phyloP scores from a whole-genome alignment of 768 basidiomycete species.

The Rossbeevera mucosa region DNA sequence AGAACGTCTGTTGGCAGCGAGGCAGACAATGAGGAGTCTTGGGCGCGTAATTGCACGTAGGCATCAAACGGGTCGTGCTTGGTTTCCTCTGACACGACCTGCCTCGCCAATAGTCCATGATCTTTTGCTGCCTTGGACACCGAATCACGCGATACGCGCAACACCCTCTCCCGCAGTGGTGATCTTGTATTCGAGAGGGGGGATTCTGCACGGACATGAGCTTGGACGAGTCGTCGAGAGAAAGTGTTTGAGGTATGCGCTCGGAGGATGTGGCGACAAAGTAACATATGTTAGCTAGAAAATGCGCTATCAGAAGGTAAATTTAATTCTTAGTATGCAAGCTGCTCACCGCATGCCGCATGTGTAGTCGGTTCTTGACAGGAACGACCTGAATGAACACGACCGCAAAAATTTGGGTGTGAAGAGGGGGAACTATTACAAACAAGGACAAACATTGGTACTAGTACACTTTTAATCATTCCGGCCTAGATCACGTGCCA shows the following conservation, averaged over 20 bases:
- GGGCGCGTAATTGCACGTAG: constrained; percentile 23
- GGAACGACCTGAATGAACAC: constrained; percentile 27
- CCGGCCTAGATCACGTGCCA: no score
- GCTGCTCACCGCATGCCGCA: constrained; percentile 57
- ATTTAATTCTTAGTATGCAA: not conserved
- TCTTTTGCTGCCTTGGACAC: constrained; percentile 18
- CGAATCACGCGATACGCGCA: constrained; percentile 26
- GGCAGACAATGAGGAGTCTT: constrained; percentile 19
- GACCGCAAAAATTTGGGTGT: constrained; percentile 30
- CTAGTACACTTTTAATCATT: no score
- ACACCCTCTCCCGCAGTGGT: constrained; percentile 23
- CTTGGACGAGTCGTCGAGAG: constrained; percentile 19
- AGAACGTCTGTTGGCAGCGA: constrained; percentile 28
- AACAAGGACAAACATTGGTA: constrained; percentile 24
- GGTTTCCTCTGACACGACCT: constrained; percentile 9
- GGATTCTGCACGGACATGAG: constrained; percentile 10
- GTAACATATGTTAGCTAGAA: constrained; percentile 71
- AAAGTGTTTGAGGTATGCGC: constrained; percentile 36
- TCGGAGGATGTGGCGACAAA: constrained; percentile 59
- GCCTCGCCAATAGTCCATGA: constrained; percentile 8
- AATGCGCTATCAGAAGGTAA: not conserved
- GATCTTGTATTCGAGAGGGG: constrained; percentile 5
- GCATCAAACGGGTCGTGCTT: constrained; percentile 27
- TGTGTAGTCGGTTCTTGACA: constrained; percentile 27
- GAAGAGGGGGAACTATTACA: constrained; percentile 3